Percentiles rank a stretch among this genome's conserved stretches.
Evolutionary conservation across 2,329 filamentous ascomycete species (phyloP).

Genomic region (Pestalotiopsis sp.): DNA sequence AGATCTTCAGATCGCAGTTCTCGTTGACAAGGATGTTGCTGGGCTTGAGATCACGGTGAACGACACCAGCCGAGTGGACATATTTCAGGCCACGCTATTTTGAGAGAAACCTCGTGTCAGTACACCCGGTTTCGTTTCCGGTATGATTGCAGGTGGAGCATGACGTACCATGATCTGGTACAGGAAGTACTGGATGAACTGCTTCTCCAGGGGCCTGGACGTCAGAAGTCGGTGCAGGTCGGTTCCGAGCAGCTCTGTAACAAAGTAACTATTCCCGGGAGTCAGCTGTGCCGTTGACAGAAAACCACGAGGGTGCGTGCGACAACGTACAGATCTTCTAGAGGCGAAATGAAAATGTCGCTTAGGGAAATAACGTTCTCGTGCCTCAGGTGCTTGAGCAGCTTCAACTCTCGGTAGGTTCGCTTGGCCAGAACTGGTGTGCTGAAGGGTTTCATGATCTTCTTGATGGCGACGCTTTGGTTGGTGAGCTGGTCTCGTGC

Average conservation of each 20-base stretch:
- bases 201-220: slow-evolving; percentile 94
- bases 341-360: slow-evolving; percentile 98
- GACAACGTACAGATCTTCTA: slow-evolving; percentile 87
- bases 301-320: background rate
- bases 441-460: slow-evolving; percentile 99
- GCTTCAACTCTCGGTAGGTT: slow-evolving; percentile 95
- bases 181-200: slow-evolving; percentile 99
- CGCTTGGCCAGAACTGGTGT: slow-evolving; percentile 98
- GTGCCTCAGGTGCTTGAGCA: slow-evolving; percentile 93
- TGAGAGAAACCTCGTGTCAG: slow-evolving; percentile 13
- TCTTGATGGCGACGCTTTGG: slow-evolving; percentile 98
- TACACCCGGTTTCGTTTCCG: background rate
- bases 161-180: slow-evolving; percentile 91
- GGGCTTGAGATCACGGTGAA: slow-evolving; percentile 96
- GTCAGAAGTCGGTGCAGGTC: slow-evolving; percentile 95
- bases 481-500: slow-evolving; percentile 96
- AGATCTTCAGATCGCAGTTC: slow-evolving; percentile 99
- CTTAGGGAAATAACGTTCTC: slow-evolving; percentile 99
- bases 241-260: slow-evolving; percentile 95
- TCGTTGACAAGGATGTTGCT: slow-evolving; percentile 99
- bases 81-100: slow-evolving; percentile 92
- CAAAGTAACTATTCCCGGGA: slow-evolving; percentile 74
- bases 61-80: slow-evolving; percentile 96
- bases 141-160: slow-evolving; percentile 15
- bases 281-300: background rate